A percentile compares a stretch with the other conserved stretches of the same genome.
Conservation (phyloP, 805 yeast species). For the Priceomyces medius region DNA sequence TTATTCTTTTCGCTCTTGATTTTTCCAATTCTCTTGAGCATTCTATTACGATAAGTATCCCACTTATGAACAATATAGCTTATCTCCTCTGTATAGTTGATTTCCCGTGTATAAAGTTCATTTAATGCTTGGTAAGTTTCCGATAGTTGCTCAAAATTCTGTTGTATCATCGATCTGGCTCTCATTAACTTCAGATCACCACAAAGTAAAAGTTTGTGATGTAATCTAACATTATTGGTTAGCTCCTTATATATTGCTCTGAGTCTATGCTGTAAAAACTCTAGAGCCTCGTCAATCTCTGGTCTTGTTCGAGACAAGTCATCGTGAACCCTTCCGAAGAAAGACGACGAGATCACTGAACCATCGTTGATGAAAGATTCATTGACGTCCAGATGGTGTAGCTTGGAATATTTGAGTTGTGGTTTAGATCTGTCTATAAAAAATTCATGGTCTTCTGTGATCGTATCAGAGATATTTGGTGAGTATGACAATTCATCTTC, state of each 20-base stretch:
- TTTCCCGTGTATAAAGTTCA: conserved; percentile 46
- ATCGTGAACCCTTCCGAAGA: not conserved
- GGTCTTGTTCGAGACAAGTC: not conserved
- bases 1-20: conserved; percentile 40
- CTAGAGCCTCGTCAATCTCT: conserved; percentile 12
- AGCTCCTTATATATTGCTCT: conserved; percentile 18
- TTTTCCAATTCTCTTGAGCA: conserved; percentile 34
- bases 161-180: conserved; percentile 26
- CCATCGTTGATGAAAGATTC: not conserved
- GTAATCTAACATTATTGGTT: conserved; percentile 20
- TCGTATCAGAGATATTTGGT: not conserved
- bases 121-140: conserved; percentile 44
- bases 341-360: not conserved
- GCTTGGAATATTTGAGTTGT: not conserved
- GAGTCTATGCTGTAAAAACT: conserved; percentile 12
- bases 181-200: conserved; percentile 35
- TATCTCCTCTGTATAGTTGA: conserved; percentile 23
- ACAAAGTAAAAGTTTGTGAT: conserved; percentile 22
- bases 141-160: conserved; percentile 36
- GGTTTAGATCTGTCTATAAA: not conserved
- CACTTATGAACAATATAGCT: conserved; percentile 34
- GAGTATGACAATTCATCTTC: not conserved
- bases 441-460: not conserved
- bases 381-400: not conserved
- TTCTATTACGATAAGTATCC: conserved; percentile 37